Percentiles rank a stretch among this genome's conserved stretches.
Evolutionary conservation across 768 basidiomycete genomes (phyloP).

Genomic region (Boletus speciosus): DNA sequence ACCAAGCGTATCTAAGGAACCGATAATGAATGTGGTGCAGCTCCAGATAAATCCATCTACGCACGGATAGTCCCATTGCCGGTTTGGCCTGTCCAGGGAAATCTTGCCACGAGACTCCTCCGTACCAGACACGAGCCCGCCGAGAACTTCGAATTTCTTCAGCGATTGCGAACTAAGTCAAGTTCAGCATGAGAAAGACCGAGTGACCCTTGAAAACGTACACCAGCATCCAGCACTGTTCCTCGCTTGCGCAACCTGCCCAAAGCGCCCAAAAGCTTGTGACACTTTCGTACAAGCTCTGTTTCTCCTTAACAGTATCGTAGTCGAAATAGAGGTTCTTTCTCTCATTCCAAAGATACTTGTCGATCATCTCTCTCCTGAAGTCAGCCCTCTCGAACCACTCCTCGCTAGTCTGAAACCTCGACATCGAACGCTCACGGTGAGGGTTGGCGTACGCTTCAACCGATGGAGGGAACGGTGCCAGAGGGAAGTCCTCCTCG

Average conservation of each 20-base stretch:
- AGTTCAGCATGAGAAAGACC: slow-evolving; percentile 15
- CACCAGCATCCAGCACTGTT: slow-evolving; percentile 93
- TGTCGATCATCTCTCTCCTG: slow-evolving; percentile 83
- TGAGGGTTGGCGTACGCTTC: slow-evolving; percentile 63
- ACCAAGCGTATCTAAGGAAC: slow-evolving; percentile 63
- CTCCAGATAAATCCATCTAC: slow-evolving; percentile 32
- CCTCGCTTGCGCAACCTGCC: slow-evolving; percentile 96
- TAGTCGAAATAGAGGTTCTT: slow-evolving; percentile 95
- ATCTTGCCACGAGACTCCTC: slow-evolving; percentile 96
- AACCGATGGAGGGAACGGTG: slow-evolving; percentile 85
- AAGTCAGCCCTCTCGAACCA: slow-evolving; percentile 91
- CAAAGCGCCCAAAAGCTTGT: slow-evolving; percentile 95
- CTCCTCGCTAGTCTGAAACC: slow-evolving; percentile 74
- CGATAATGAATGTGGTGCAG: slow-evolving; percentile 3
- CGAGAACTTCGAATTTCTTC: slow-evolving; percentile 94
- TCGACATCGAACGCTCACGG: slow-evolving; percentile 55
- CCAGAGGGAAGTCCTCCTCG: slow-evolving; percentile 87
- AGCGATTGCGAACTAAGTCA: slow-evolving; percentile 69
- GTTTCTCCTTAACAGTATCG: slow-evolving; percentile 86
- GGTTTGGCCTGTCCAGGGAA: slow-evolving; percentile 92
- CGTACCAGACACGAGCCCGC: slow-evolving; percentile 93
- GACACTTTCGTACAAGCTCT: slow-evolving; percentile 95
- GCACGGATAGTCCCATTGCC: slow-evolving; percentile 97
- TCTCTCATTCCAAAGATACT: slow-evolving; percentile 95
- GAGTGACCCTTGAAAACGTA: slow-evolving; percentile 40